Conservation (phyloP, 495 filamentous ascomycete genomes). For the Penicillium canescens region DNA sequence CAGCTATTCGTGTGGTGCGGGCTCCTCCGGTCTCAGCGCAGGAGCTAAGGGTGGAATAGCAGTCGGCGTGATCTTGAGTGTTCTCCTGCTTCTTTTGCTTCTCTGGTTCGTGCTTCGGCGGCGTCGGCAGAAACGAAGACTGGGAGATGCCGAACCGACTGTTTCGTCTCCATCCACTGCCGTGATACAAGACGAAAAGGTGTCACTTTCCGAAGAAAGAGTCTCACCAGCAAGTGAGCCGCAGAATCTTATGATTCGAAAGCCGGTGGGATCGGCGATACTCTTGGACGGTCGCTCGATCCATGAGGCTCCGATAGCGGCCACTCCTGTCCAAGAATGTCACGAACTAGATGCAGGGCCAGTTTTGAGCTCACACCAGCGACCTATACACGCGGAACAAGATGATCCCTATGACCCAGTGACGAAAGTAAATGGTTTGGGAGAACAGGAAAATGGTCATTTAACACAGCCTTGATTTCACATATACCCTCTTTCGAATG, state of each 20-base stretch:
- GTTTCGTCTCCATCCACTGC: neutral
- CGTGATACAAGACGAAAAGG: neutral
- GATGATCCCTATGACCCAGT: neutral
- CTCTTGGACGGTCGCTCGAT: conserved; percentile 21
- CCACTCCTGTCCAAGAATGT: conserved; percentile 14
- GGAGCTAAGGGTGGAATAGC: conserved; percentile 36
- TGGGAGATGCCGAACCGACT: neutral
- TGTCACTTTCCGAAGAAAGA: neutral
- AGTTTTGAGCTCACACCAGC: conserved; percentile 19
- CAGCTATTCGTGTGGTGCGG: conserved; percentile 21
- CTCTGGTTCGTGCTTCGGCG: conserved; percentile 23
- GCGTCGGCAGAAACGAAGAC: conserved; percentile 17
- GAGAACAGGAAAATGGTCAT: neutral
- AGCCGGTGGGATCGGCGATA: conserved; percentile 14
- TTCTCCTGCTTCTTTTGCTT: conserved; percentile 25
- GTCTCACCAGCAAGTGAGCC: neutral
- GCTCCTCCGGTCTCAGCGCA: conserved; percentile 16
- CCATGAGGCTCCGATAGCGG: conserved; percentile 12
- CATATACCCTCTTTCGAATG: conserved; percentile 1
- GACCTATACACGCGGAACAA: conserved; percentile 11
- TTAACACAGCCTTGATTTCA: neutral
- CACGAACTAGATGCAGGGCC: conserved; percentile 25
- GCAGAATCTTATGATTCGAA: conserved; percentile 9
- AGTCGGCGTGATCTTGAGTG: conserved; percentile 25
- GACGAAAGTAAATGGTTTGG: neutral